Evolutionary conservation across 257 asterid species (phyloP).

Genomic region (Cruciata laevipes): DNA sequence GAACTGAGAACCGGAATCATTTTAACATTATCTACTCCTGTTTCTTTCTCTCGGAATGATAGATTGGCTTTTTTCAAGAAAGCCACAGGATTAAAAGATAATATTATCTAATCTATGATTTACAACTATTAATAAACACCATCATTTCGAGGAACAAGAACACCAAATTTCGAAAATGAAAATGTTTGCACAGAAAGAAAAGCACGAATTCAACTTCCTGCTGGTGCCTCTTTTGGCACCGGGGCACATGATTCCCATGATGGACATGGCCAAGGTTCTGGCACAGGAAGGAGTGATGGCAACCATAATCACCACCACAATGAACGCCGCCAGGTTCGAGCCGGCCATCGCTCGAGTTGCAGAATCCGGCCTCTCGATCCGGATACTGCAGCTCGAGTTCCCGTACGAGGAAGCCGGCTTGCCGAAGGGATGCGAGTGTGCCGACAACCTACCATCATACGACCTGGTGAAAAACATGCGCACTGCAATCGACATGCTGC

Average conservation of each 20-base stretch:
- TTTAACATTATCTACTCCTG: not conserved
- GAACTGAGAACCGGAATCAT: not conserved
- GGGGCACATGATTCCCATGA: slow-evolving; percentile 49
- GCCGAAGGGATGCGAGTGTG: slow-evolving; percentile 44
- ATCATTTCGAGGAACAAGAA: not conserved
- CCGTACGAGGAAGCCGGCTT: slow-evolving; percentile 41
- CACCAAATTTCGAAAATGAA: not conserved
- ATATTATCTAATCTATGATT: not conserved
- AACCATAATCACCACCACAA: slow-evolving; percentile 40
- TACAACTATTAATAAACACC: not conserved
- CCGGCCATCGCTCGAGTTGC: slow-evolving; percentile 30
- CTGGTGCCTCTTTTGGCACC: slow-evolving; percentile 46
- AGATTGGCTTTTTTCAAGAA: not conserved
- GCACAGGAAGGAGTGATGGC: slow-evolving; percentile 24
- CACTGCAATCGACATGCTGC: slow-evolving; percentile 26
- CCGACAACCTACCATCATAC: slow-evolving; percentile 35
- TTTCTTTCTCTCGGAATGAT: not conserved
- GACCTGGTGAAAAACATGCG: slow-evolving; percentile 22
- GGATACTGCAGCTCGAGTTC: slow-evolving; percentile 24
- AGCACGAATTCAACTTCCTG: slow-evolving; percentile 20
- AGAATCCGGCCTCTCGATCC: slow-evolving; percentile 27
- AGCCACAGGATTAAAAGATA: not conserved
- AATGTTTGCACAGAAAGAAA: not conserved
- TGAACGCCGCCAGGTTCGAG: slow-evolving; percentile 25
- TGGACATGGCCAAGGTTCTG: slow-evolving; percentile 42